These are phyloP conservation scores for Annulohypoxylon moriforme DNA, from an alignment of 495 filamentous ascomycete genomes.

Conservation along the genomic window DNA sequence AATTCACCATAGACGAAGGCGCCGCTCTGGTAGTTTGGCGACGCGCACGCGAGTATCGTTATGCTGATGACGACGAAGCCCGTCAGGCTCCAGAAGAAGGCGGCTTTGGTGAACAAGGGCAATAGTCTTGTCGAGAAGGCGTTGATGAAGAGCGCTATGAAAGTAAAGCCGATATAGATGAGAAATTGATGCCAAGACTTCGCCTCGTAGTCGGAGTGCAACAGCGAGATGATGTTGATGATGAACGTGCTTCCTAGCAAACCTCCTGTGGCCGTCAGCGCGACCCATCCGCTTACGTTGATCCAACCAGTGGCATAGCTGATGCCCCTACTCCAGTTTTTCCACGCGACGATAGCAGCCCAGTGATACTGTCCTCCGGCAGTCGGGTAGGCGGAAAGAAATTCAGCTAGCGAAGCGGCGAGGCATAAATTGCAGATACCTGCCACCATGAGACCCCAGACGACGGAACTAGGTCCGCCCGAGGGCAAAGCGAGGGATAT, in stretches of 20 bases:
- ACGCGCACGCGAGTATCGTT: constrained; percentile 70
- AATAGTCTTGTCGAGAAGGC: constrained; percentile 70
- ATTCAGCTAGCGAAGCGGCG: constrained; percentile 77
- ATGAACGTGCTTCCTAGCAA: constrained; percentile 50
- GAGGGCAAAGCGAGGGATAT: constrained; percentile 64
- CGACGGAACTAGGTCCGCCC: constrained; percentile 64
- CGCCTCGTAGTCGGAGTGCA: constrained; percentile 57
- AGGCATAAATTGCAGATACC: constrained; percentile 79
- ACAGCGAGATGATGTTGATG: constrained; percentile 47
- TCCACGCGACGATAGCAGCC: constrained; percentile 73
- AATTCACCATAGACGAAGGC: constrained; percentile 64
- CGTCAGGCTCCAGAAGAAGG: constrained; percentile 73
- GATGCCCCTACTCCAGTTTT: constrained; percentile 69
- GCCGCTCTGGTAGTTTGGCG: constrained; percentile 69
- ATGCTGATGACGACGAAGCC: constrained; percentile 77
- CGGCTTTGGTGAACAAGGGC: constrained; percentile 71
- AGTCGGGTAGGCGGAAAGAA: constrained; percentile 78
- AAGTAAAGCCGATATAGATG: constrained; percentile 75
- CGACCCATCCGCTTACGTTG: constrained; percentile 78
- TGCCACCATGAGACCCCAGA: constrained; percentile 74
- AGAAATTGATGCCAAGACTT: constrained; percentile 79
- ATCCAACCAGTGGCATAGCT: constrained; percentile 82
- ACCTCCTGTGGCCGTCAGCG: constrained; percentile 49
- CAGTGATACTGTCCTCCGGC: constrained; percentile 79
- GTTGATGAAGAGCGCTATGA: constrained; percentile 74